A percentile compares a stretch with the other conserved stretches of the same genome.
These are phyloP conservation scores for Diplodia seriata DNA, from an alignment of 2,329 filamentous ascomycete species.

Conservation along the genomic window DNA sequence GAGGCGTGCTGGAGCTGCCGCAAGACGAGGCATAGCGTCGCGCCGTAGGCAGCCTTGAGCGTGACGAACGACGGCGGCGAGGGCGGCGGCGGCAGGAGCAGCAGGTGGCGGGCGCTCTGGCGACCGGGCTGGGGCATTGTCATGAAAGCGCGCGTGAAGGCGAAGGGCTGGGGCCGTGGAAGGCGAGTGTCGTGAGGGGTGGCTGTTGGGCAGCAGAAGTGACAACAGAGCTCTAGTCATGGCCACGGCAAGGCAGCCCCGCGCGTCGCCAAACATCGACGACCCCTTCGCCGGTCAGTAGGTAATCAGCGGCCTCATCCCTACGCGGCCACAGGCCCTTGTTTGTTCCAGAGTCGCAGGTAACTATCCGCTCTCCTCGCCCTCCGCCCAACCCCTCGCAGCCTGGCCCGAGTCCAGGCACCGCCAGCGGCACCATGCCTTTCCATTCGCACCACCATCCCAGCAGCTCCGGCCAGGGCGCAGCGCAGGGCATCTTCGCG, in stretches of 20 bases:
- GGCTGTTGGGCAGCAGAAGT: constrained; percentile 7
- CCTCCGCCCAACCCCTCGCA: constrained; percentile 14
- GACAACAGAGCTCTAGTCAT: constrained; percentile 4
- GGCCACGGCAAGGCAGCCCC: constrained; percentile 7
- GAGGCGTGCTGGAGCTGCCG: constrained; percentile 47
- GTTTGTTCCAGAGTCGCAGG: constrained; percentile 32
- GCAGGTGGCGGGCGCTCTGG: constrained; percentile 40
- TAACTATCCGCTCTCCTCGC: constrained; percentile 17
- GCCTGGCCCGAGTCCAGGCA: constrained; percentile 32
- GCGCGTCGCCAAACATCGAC: constrained; percentile 18
- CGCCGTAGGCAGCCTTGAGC: constrained; percentile 53
- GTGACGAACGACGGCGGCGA: constrained; percentile 48
- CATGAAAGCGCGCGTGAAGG: neutral
- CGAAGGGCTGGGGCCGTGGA: neutral
- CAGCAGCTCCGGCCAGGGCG: constrained; percentile 40
- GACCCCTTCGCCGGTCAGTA: constrained; percentile 25
- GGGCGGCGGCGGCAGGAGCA: constrained; percentile 56
- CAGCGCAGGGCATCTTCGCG: constrained; percentile 54
- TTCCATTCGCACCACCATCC: constrained; percentile 46
- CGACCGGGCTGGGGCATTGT: constrained; percentile 16
- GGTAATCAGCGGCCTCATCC: constrained; percentile 32
- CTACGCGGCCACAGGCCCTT: constrained; percentile 26
- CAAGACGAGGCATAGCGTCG: constrained; percentile 52
- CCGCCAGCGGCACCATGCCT: constrained; percentile 41
- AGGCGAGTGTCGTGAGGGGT: constrained; percentile 8